Evolutionary conservation across 176 grass and related monocot genomes (phyloP), one percentile per base, ranked within the genome.

Genomic region (Tuctoria greenei): DNA sequence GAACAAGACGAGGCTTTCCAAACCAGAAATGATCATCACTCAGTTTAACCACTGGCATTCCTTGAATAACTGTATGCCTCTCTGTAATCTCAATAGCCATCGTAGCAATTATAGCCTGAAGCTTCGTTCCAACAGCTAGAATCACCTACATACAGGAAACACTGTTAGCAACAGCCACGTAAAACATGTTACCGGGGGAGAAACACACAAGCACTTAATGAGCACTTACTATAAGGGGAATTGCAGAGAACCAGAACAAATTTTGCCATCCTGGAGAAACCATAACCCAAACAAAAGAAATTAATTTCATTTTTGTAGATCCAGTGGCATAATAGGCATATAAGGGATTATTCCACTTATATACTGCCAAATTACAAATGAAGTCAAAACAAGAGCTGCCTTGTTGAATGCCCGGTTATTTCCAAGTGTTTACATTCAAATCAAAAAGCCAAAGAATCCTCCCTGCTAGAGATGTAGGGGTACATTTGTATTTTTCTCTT

Each of bases 41-140:
- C 57, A 97, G 79, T 69, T 93, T 84, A 43, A 97, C 91, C 75
- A 93, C 27, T 7, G 94, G 91, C 66, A 97, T 93, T 75, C 94
- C 94, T 74, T 97, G 91, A 83, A 97, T 87, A 78, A 97, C 90
- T 34, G 88, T 66, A 83, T 91, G 80, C 10, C 67, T 89, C 51
- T 91, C 88, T 89, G 84, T 78, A 77, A 97, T 97, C 73, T 93
- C 88, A 64, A 89, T 38, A 61, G 91, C 91, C 94, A 97, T 97
- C 77, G 44, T 82, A 74, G 86, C 76, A 67, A 97, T 93, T 80
- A 97, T 93, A 28, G 93, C 90, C 80, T 93, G 90, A 31, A 97
- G 84, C 81, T 97, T 97, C 73, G 88, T 93, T 74, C 93, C 93
- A 31, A 93, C 66, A 43, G 83, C 88, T 59, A 93, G 90, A 81